Percentiles rank a stretch among this genome's conserved stretches.
Conservation (phyloP, 768 basidiomycete genomes). For the Steccherinum ochraceum region DNA sequence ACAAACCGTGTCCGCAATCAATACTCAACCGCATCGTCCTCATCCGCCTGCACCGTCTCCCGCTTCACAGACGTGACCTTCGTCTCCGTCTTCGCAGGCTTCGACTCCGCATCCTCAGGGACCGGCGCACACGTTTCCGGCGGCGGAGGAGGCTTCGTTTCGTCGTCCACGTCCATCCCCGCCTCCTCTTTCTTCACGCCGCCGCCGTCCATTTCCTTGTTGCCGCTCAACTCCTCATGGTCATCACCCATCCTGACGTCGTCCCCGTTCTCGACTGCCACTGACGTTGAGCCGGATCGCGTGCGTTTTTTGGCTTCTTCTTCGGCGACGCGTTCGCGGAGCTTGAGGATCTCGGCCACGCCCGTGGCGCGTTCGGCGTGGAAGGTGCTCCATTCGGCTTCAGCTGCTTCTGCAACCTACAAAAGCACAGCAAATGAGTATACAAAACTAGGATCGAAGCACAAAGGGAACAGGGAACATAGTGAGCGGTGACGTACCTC, state of each 20-base stretch:
- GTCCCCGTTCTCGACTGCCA: conserved; percentile 18
- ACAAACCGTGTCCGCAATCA: too few relatives aligned
- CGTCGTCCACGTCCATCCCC: background rate
- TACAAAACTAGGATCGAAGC: conserved; percentile 10
- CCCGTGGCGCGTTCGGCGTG: conserved; percentile 50
- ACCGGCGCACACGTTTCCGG: too few relatives aligned
- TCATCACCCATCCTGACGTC: conserved; percentile 20
- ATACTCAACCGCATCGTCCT: background rate
- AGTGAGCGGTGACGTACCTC: conserved; percentile 38
- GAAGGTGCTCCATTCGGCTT: conserved; percentile 67
- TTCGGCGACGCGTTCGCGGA: conserved; percentile 61
- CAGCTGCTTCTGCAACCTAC: conserved; percentile 55
- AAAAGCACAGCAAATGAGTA: conserved; percentile 1
- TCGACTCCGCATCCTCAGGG: background rate
- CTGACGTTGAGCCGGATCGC: conserved; percentile 33
- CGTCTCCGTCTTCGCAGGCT: background rate
- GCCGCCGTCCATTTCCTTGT: background rate
- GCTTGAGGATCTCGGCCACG: conserved; percentile 52
- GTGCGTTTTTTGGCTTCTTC: conserved; percentile 47
- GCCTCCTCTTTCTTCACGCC: background rate
- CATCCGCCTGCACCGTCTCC: background rate
- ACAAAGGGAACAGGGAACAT: too few relatives aligned
- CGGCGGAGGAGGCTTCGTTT: background rate
- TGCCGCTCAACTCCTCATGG: background rate
- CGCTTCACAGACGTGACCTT: background rate